phyloP scores from a whole-genome alignment of 768 basidiomycete species.

The Psilocybe cyanescens region DNA sequence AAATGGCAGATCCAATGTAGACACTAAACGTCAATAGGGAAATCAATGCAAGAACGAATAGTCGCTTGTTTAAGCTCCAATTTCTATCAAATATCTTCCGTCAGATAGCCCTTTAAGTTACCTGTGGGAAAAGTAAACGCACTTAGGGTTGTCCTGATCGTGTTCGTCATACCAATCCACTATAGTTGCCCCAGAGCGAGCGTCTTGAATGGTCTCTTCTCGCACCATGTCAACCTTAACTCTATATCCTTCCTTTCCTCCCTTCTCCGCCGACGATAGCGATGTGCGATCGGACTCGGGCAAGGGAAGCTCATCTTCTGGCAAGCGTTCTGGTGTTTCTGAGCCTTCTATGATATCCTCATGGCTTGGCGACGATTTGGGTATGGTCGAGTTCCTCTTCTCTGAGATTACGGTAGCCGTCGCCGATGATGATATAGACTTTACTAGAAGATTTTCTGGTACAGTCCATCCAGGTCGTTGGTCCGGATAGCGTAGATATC shows the following conservation, averaged over 20 bases:
- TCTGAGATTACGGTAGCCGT: neutral
- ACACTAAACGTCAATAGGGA: slow-evolving; percentile 6
- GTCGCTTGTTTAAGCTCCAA: slow-evolving; percentile 2
- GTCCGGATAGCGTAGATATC: neutral
- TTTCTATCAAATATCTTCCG: neutral
- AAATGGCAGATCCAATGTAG: slow-evolving; percentile 8
- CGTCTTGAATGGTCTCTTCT: neutral
- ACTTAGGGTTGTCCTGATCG: slow-evolving; percentile 5
- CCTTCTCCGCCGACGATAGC: neutral
- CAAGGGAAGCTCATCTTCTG: neutral
- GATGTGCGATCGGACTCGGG: neutral
- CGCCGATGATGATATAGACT: neutral
- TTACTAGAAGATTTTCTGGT: neutral
- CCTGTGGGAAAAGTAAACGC: neutral
- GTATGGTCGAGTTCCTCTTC: neutral
- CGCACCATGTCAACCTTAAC: neutral
- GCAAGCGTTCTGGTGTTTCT: neutral
- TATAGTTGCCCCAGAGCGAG: neutral
- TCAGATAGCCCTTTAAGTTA: neutral
- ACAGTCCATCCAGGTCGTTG: neutral
- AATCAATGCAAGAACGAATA: slow-evolving; percentile 2
- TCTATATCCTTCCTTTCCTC: neutral
- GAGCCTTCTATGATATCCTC: neutral
- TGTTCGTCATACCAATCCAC: slow-evolving; percentile 2
- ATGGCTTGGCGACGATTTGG: neutral